Percentiles rank a stretch among this genome's conserved stretches.
phyloP scores from a whole-genome alignment of 2,329 filamentous ascomycete species.

The Penicillium carneum region DNA sequence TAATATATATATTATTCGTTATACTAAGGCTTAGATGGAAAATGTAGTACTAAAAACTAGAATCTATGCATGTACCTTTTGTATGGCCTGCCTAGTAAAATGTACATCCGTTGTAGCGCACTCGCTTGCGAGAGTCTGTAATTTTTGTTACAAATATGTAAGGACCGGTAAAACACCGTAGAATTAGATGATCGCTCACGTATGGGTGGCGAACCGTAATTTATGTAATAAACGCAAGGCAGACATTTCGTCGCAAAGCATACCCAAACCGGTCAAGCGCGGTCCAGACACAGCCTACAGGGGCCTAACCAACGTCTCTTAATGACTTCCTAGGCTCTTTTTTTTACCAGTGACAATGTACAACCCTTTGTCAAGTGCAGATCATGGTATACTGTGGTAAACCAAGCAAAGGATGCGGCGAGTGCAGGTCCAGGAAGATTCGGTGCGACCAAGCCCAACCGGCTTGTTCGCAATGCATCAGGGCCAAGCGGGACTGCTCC shows the following conservation, averaged over 20 bases:
- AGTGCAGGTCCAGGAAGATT: conserved; percentile 55
- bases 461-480: conserved; percentile 68
- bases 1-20: too few relatives aligned
- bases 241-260: conserved; percentile 13
- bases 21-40: too few relatives aligned
- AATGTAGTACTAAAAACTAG: too few relatives aligned
- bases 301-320: conserved; percentile 3
- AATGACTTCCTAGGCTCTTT: background rate
- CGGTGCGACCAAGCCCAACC: conserved; percentile 67
- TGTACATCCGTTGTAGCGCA: too few relatives aligned
- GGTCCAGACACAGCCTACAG: background rate
- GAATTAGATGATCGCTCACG: too few relatives aligned
- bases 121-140: too few relatives aligned
- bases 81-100: too few relatives aligned
- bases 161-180: too few relatives aligned
- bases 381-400: conserved; percentile 54
- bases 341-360: background rate
- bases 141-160: too few relatives aligned
- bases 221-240: too few relatives aligned
- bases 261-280: conserved; percentile 21
- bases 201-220: too few relatives aligned
- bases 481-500: conserved; percentile 66
- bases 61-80: too few relatives aligned
- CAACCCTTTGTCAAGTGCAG: background rate
- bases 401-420: conserved; percentile 55